phyloP scores from a whole-genome alignment of 2,329 filamentous ascomycete species.

The Talaromyces sp. region DNA sequence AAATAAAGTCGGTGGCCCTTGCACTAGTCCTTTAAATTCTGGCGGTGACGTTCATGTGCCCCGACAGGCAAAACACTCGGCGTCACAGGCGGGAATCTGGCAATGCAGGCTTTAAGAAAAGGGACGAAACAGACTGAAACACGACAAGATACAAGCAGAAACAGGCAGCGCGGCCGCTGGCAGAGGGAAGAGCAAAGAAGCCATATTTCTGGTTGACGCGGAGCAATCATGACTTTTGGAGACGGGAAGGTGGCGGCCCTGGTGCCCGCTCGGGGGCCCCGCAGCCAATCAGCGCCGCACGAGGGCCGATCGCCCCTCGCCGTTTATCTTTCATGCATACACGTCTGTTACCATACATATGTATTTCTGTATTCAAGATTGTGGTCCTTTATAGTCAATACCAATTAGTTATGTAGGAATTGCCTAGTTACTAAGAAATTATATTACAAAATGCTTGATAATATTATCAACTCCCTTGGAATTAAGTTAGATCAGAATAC shows the following conservation, averaged over 20 bases:
- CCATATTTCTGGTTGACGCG: neutral
- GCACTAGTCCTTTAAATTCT: neutral
- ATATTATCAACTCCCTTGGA: too few relatives aligned
- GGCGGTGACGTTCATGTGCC: neutral
- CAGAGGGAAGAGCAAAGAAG: neutral
- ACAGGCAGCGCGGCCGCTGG: neutral
- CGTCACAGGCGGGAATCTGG: neutral
- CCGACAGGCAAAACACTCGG: neutral
- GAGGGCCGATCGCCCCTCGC: neutral
- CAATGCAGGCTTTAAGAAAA: neutral
- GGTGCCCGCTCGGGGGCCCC: too few relatives aligned
- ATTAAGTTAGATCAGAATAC: too few relatives aligned
- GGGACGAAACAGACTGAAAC: neutral
- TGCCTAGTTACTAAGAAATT: too few relatives aligned
- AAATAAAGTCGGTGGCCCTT: neutral
- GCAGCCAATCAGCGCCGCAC: conserved; percentile 7
- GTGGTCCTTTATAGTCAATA: too few relatives aligned
- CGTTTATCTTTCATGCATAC: neutral
- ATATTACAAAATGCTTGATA: too few relatives aligned
- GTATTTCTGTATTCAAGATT: too few relatives aligned
- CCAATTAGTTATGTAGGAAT: too few relatives aligned
- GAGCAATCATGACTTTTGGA: neutral
- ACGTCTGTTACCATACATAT: neutral
- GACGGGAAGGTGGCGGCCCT: neutral
- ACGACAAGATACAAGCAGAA: neutral